Evolutionary conservation across 371 early-diverging fungal species (phyloP), one percentile per base, ranked within the genome.

Genomic region (Mucor circinelloides): DNA sequence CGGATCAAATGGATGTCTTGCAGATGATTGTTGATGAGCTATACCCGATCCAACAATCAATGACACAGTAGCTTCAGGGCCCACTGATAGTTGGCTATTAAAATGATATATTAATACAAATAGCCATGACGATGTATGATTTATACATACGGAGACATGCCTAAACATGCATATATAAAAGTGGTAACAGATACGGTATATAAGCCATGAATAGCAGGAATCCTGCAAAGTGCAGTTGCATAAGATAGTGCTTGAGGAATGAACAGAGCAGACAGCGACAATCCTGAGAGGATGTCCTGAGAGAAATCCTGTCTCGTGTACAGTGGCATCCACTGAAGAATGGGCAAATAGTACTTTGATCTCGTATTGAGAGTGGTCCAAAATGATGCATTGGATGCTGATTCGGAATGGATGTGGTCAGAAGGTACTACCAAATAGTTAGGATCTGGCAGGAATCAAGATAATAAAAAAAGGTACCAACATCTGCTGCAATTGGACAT

Each of bases 221-320:
- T 17, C 52, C 68, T 21, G 60, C 70, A 69, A n/a, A 73, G 63
- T 4, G 60, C 73, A 12, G 89, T 83, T 8, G 93, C 90, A 80
- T 96, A 96, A n/a, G 94, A 92, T 50, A 96, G 77, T 42, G 87
- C 87, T 72, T 94, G 94, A 13, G 95, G 96, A 28, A 96, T 85
- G 62, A 96, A 85, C 72, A 96, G 65, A 42, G 89, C 92, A 17
- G 94, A 89, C 5, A 96, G 88, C 7, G 94, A 93, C 40, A 93
- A 71, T 21, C 94, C 95, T 5, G 96, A 93, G 9, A 91, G 64
- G 17, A 92, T 58, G 70, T 96, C 96, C 30, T 67, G 70, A 9
- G 64, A 71, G 66, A 78, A 74, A 12, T 69, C 71, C 1, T 70
- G 65, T 36, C 71, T 64, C 7, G 79, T 77, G 78, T 94, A 95